These are phyloP conservation scores for Trichoderma orchidacearum DNA, from an alignment of 495 filamentous ascomycete species.

Conservation along the genomic window DNA sequence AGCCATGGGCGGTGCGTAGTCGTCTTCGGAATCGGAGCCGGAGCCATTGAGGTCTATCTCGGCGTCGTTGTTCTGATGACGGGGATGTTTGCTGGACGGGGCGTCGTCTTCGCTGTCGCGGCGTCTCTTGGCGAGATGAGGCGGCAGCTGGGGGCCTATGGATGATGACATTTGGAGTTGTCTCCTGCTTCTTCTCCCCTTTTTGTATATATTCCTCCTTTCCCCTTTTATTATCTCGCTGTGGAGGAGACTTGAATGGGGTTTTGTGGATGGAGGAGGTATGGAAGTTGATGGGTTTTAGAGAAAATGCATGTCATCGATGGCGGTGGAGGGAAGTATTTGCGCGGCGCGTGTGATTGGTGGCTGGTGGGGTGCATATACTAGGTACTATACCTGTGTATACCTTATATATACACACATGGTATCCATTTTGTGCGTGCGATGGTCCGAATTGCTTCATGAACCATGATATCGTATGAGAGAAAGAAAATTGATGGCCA, in stretches of 20 bases:
- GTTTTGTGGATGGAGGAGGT: neutral
- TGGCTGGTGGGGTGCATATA: neutral
- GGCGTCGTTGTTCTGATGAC: slow-evolving; percentile 12
- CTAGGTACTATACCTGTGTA: too few species aligned
- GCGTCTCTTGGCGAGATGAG: slow-evolving; percentile 6
- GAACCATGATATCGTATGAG: too few species aligned
- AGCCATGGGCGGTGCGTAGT: slow-evolving; percentile 15
- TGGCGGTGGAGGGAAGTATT: neutral
- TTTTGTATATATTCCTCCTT: neutral
- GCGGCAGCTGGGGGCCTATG: neutral
- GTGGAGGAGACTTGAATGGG: neutral
- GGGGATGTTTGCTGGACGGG: neutral
- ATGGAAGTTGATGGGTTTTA: neutral
- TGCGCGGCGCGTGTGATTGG: neutral
- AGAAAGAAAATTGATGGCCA: too few species aligned
- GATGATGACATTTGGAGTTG: too few species aligned
- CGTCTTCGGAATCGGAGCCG: slow-evolving; percentile 16
- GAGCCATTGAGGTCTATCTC: slow-evolving; percentile 19
- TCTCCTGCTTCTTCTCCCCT: too few species aligned
- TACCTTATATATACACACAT: neutral
- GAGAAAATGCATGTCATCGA: neutral
- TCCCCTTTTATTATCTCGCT: neutral
- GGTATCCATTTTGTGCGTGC: too few species aligned
- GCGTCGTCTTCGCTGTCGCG: neutral
- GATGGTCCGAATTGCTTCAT: too few species aligned